phyloP scores from a whole-genome alignment of 352 stramenopile genomes.

The Phytopythium cucurbitacearum region DNA sequence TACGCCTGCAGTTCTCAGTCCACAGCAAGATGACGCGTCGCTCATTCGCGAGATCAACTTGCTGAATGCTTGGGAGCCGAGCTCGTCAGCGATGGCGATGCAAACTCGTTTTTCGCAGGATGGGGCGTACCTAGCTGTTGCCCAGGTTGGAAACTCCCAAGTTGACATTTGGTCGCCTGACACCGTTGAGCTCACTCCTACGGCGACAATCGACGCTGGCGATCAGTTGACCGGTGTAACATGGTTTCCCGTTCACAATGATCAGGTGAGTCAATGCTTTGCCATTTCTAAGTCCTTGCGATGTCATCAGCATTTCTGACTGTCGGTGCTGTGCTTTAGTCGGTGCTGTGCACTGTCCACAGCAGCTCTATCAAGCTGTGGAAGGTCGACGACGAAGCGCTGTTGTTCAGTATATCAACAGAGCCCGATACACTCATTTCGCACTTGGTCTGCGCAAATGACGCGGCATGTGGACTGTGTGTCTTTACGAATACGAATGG shows the following conservation, averaged over 20 bases:
- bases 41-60: constrained; percentile 37
- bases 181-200: constrained; percentile 13
- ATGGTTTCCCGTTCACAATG: constrained; percentile 21
- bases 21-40: constrained; percentile 4
- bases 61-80: constrained; percentile 29
- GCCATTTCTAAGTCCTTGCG: not conserved
- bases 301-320: not conserved
- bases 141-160: constrained; percentile 28
- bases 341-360: not conserved
- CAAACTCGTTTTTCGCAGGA: constrained; percentile 31
- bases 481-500: constrained; percentile 1
- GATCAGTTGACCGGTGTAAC: constrained; percentile 31
- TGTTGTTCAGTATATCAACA: not conserved
- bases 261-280: not conserved
- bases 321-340: not conserved
- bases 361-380: constrained; percentile 2
- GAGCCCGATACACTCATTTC: not conserved
- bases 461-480: not conserved
- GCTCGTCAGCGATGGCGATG: constrained; percentile 22
- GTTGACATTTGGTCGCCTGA: constrained; percentile 45
- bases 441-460: not conserved
- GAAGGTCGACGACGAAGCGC: not conserved
- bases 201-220: constrained; percentile 23
- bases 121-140: constrained; percentile 30
- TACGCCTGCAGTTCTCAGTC: not conserved